Conservation (phyloP, 169 alveolate species). For the Plasmodium knowlesi region DNA sequence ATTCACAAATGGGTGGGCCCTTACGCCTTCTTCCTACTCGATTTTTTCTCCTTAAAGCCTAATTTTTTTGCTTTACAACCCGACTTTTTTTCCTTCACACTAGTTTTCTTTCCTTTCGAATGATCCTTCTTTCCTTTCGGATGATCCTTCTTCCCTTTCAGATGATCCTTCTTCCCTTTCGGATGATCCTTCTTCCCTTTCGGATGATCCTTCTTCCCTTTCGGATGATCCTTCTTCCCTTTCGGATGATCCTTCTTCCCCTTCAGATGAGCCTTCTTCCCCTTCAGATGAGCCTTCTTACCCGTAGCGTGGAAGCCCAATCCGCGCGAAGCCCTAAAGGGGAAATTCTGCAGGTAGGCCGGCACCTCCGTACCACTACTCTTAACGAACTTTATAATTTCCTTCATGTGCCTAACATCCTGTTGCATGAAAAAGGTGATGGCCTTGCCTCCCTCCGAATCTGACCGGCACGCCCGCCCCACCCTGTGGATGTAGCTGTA, state of each 20-base stretch:
- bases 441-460: slow-evolving; percentile 89
- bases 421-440: slow-evolving; percentile 41
- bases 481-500: slow-evolving; percentile 97
- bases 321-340: neutral
- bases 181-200: neutral
- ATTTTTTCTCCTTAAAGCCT: neutral
- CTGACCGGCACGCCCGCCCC: slow-evolving; percentile 99
- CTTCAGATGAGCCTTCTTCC: neutral
- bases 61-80: neutral
- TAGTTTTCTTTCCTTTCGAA: neutral
- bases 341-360: slow-evolving; percentile 12
- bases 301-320: neutral
- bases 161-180: neutral
- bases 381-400: slow-evolving; percentile 46
- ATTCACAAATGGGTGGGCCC: neutral
- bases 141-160: neutral
- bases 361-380: slow-evolving; percentile 49
- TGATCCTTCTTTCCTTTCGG: neutral
- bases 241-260: neutral
- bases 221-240: neutral
- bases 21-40: neutral
- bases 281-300: neutral
- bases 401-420: slow-evolving; percentile 44
- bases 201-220: neutral
- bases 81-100: neutral